A percentile compares a stretch with the other conserved stretches of the same genome.
These are phyloP conservation scores for Teratosphaeria epicoccoides DNA, from an alignment of 2,329 filamentous ascomycete genomes.

Conservation along the genomic window DNA sequence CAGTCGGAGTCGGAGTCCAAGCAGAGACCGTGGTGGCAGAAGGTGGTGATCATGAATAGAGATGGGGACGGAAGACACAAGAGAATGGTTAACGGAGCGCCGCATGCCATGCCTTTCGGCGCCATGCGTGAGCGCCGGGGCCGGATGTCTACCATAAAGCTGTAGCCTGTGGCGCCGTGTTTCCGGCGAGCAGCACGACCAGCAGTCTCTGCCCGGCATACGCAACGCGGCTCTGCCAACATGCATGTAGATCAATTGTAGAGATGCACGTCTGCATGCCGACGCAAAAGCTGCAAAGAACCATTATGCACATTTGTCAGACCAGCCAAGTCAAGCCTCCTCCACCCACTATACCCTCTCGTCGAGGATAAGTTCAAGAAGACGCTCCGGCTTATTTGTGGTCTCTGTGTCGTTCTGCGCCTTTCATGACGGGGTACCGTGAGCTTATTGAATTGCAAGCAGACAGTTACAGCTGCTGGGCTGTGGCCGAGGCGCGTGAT, in stretches of 20 bases:
- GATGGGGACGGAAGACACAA: background rate
- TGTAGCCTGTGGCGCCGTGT: too few species aligned
- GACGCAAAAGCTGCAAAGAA: background rate
- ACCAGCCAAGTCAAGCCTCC: conserved; percentile 86
- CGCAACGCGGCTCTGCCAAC: too few species aligned
- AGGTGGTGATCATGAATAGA: conserved; percentile 9
- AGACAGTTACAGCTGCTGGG: conserved; percentile 14
- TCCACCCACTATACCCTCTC: conserved; percentile 70
- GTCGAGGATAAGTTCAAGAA: conserved; percentile 71
- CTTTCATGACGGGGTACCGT: conserved; percentile 26
- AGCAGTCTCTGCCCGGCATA: too few species aligned
- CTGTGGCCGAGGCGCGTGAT: conserved; percentile 9
- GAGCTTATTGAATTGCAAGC: conserved; percentile 5
- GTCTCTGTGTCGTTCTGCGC: conserved; percentile 62
- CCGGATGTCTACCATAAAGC: too few species aligned
- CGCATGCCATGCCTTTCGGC: background rate
- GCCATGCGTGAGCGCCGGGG: too few species aligned
- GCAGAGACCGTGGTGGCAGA: conserved; percentile 16
- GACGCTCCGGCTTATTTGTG: conserved; percentile 99
- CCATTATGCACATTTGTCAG: conserved; percentile 55
- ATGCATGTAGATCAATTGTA: background rate
- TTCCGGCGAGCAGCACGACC: background rate
- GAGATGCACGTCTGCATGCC: background rate
- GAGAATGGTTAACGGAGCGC: too few species aligned
- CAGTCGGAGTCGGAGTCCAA: conserved; percentile 14